These are phyloP conservation scores for Trifolium repens DNA, from an alignment of 306 rosid species.

Conservation along the genomic window DNA sequence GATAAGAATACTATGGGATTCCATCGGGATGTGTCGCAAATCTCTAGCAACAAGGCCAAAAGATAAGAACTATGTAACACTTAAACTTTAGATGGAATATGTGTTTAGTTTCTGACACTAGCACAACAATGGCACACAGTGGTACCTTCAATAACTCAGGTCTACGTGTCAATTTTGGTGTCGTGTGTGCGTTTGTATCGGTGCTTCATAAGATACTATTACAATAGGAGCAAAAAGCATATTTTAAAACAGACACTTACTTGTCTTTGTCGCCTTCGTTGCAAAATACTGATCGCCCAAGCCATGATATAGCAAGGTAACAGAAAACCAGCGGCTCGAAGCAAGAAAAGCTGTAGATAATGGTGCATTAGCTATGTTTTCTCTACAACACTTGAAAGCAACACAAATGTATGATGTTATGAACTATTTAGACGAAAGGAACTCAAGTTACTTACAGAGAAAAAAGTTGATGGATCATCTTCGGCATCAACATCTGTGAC, in stretches of 20 bases:
- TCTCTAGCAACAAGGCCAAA: not conserved
- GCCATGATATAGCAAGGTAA: conserved; percentile 99
- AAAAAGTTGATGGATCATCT: conserved; percentile 72
- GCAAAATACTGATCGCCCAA: conserved; percentile 95
- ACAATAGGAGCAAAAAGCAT: not conserved
- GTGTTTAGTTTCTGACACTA: not conserved
- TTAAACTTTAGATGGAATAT: not conserved
- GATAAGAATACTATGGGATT: not conserved
- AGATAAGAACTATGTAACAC: not conserved
- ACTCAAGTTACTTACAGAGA: conserved; percentile 63
- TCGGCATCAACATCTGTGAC: conserved; percentile 69
- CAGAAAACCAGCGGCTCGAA: conserved; percentile 97
- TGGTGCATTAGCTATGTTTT: conserved; percentile 29
- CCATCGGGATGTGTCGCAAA: not conserved
- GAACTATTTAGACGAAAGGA: not conserved
- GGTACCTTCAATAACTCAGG: no score
- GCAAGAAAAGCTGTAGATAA: conserved; percentile 78
- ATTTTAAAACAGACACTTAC: conserved; percentile 44
- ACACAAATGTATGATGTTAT: not conserved
- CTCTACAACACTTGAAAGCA: conserved; percentile 5
- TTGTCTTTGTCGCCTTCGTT: conserved; percentile 93
- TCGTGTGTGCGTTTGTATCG: no score
- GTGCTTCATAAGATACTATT: not conserved
- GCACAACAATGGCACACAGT: not conserved
- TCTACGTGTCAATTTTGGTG: not conserved